These are phyloP conservation scores for Solanum clarkiae DNA, from an alignment of 257 asterid species.

Conservation along the genomic window DNA sequence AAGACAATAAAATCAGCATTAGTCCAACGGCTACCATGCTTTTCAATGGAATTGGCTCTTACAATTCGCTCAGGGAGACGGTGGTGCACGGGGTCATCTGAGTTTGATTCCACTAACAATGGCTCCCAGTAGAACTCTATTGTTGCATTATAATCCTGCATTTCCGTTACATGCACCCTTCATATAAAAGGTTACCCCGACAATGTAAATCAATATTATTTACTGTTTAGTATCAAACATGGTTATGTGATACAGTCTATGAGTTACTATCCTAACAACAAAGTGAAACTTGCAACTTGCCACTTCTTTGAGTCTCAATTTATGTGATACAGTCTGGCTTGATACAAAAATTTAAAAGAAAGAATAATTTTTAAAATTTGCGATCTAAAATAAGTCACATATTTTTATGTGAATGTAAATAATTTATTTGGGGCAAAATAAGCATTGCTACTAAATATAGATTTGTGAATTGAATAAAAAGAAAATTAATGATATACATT, in stretches of 20 bases:
- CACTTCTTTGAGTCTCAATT: neutral
- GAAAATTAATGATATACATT: too few relatives aligned
- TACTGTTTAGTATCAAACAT: too few relatives aligned
- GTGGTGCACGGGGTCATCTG: conserved; percentile 68
- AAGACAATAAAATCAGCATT: conserved; percentile 61
- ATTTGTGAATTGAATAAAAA: too few relatives aligned
- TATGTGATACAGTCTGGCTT: too few relatives aligned
- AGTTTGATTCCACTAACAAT: conserved; percentile 77
- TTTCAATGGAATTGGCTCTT: conserved; percentile 56
- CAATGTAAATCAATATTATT: too few relatives aligned
- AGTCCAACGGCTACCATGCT: conserved; percentile 71
- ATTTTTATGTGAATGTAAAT: too few relatives aligned
- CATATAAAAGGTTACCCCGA: neutral
- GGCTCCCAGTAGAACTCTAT: conserved; percentile 90
- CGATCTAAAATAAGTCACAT: too few relatives aligned
- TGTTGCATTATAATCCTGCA: conserved; percentile 74
- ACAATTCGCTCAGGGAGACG: conserved; percentile 66
- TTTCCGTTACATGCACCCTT: neutral
- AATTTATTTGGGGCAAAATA: too few relatives aligned
- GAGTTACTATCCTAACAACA: neutral
- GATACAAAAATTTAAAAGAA: too few relatives aligned
- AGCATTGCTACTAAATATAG: too few relatives aligned
- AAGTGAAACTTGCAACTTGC: neutral
- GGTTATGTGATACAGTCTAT: too few relatives aligned
- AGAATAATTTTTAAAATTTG: too few relatives aligned